Base-by-base conservation (phyloP, 2,329 filamentous ascomycete species). In the Botrytis paeoniae region DNA sequence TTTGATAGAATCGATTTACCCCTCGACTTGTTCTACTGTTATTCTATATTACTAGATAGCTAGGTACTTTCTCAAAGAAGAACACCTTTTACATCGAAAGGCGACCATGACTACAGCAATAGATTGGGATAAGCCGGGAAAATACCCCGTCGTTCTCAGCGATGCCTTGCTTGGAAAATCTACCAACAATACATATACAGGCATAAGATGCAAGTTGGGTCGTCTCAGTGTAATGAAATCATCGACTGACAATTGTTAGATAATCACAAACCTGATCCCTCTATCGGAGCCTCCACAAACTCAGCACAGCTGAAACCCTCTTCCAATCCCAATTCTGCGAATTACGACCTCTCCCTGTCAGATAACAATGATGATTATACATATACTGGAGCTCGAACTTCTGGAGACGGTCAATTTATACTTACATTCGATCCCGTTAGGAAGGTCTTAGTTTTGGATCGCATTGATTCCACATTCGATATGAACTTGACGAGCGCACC, bases 401-500 rank as follows among this genome's bases (percentile, higher is more conserved):
- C 85, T 37, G 85, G 86, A 73, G 85, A 87, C 73, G 85, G 84
- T 72, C 86, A 90, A 80, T 91, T 88, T 79, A 87, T 91, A 54
- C 86, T 97, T 69, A 88, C 95, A 73, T 96, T 95, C 80, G 93
- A 97, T 81, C 86, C 91, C 14, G 84, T 86, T 29, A 89, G 89
- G 70, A 89, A 95, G 79, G 91, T 88, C 72, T 96, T 96, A 77
- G 89, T 96, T 41, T 86, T 98, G 71, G 94, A 98, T 83, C 90
- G 89, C 69, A 85, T 98, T 71, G 89, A 93, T 80, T 92, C 91
- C n/a, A 90, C 91, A 57, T 92, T 97, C 82, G 91, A 93, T 79
- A 95, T 97, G 91, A 98, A 97, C 81, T 83, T 97, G 71, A 89
- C 88, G 70, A 89, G 87, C 72, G 89, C 89, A 22, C 93, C 92